Evolutionary conservation across 108 stramenopile species (phyloP).

Genomic region (Pseudonitzschia delicatissima): DNA sequence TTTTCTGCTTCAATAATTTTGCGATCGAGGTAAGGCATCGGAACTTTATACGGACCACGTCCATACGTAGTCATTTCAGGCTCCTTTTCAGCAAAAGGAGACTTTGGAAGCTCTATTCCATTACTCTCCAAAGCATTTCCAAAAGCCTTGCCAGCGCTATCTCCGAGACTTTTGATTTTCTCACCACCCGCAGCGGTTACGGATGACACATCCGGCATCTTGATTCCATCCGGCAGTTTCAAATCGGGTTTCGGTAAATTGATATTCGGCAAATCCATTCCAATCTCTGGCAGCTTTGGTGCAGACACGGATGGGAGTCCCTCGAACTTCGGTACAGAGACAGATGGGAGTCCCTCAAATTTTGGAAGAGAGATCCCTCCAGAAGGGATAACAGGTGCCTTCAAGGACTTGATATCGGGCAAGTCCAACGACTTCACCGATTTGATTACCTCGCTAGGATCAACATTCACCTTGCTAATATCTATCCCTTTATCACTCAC

Average conservation of each 20-base stretch:
- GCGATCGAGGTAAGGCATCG: conserved; percentile 4
- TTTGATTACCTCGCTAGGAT: conserved; percentile 1
- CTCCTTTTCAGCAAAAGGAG: not conserved
- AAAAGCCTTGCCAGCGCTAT: not conserved
- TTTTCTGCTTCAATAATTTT: conserved; percentile 5
- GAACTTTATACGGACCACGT: conserved; percentile 1
- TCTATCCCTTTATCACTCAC: conserved; percentile 3
- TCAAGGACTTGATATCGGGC: conserved; percentile 10
- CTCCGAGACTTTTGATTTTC: conserved; percentile 1
- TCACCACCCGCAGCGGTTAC: not conserved
- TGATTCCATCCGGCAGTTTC: not conserved
- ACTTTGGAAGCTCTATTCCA: not conserved
- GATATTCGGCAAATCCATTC: not conserved
- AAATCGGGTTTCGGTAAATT: not conserved
- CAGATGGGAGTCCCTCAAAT: not conserved
- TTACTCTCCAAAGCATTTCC: not conserved
- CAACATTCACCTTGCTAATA: not conserved
- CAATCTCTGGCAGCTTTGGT: not conserved
- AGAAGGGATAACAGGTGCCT: conserved; percentile 4
- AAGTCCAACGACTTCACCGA: conserved; percentile 1
- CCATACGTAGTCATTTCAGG: not conserved
- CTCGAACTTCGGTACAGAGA: not conserved
- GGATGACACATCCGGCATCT: not conserved
- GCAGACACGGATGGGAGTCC: not conserved
- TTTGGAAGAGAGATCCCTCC: not conserved